Evolutionary conservation across 2,329 filamentous ascomycete genomes (phyloP).

Genomic region (Fusarium sp.): DNA sequence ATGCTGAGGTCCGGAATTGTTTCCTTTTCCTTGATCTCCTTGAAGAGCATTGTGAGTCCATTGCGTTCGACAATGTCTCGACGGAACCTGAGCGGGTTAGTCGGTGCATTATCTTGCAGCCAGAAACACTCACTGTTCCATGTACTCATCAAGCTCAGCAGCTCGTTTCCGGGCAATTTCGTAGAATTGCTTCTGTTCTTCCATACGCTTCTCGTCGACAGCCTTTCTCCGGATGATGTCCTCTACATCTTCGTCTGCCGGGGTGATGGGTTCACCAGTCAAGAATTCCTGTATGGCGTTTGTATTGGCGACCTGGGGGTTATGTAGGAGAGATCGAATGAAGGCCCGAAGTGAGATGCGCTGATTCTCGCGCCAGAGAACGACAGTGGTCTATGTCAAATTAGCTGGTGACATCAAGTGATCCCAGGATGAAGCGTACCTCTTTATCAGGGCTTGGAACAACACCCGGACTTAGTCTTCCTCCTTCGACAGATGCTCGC

Average conservation of each 20-base stretch:
- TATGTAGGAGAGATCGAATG: conserved; percentile 85
- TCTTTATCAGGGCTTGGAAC: conserved; percentile 38
- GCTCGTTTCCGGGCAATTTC: conserved; percentile 93
- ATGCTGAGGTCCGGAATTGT: conserved; percentile 89
- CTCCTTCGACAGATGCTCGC: conserved; percentile 48
- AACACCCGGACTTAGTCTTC: conserved; percentile 43
- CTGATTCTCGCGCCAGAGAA: conserved; percentile 87
- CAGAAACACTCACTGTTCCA: conserved; percentile 79
- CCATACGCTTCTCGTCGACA: conserved; percentile 87
- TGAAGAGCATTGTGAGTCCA: conserved; percentile 90
- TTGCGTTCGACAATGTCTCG: conserved; percentile 77
- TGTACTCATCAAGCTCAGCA: conserved; percentile 94
- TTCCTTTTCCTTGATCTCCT: conserved; percentile 91
- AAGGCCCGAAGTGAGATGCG: conserved; percentile 92
- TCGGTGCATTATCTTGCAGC: neutral
- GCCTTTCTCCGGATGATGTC: conserved; percentile 84
- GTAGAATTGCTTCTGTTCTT: conserved; percentile 95
- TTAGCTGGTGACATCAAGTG: conserved; percentile 39
- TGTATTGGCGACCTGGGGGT: conserved; percentile 84
- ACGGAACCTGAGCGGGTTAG: conserved; percentile 63
- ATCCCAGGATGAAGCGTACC: conserved; percentile 31
- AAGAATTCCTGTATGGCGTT: conserved; percentile 89
- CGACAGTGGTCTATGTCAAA: conserved; percentile 57
- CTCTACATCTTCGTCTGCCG: conserved; percentile 83
- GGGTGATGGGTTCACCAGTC: conserved; percentile 75